Evolutionary conservation across 108 stramenopile genomes (phyloP), one percentile per base, ranked within the genome.

Genomic region (Ochromonas danica): DNA sequence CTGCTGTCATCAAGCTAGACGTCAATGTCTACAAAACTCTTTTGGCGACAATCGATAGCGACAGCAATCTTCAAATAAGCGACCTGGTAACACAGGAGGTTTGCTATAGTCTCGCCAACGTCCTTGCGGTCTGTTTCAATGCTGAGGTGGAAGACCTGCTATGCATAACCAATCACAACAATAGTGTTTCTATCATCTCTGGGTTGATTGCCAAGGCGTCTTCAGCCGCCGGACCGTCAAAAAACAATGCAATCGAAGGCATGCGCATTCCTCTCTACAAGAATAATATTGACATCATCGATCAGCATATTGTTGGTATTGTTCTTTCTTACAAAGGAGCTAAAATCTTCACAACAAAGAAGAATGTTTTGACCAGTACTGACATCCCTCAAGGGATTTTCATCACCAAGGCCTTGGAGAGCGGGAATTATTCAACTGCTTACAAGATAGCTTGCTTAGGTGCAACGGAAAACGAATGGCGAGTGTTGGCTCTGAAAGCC

Each of bases 381-480:
- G 88, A 90, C 40, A 82, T 89, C 14, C 84, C 90, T 10, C 85
- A 86, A 45, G 43, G 78, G 1, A 60, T 74, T 31, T 38, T 62
- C n/a, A 51, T 89, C 36, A 38, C 78, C 40, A 71, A 80, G n/a
- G 61, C 82, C 83, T 30, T 90, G 25, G 87, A 89, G 40, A 43
- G 38, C 0, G 42, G 78, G 27, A 61, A 89, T 31, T 81, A 87
- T 61, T 10, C 74, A 2, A 2, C 31, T 2, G 90, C 88, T 2
- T 85, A 89, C 70, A 61, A 72, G 22, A 72, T 88, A 40, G 89
- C 90, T 0, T 86, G 85, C 71, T 51, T 90, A 17, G 90, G 90
- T 62, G 89, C 88, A 2, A 88, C 90, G n/a, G 88, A 89, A 61
- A 40, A 61, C 31, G 89, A 89, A 60, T 90, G 90, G 90, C 61